Evolutionary conservation across 139 green algal species (phyloP), one percentile per base, ranked within the genome.

Genomic region (Pseudopediastrum boryanum): DNA sequence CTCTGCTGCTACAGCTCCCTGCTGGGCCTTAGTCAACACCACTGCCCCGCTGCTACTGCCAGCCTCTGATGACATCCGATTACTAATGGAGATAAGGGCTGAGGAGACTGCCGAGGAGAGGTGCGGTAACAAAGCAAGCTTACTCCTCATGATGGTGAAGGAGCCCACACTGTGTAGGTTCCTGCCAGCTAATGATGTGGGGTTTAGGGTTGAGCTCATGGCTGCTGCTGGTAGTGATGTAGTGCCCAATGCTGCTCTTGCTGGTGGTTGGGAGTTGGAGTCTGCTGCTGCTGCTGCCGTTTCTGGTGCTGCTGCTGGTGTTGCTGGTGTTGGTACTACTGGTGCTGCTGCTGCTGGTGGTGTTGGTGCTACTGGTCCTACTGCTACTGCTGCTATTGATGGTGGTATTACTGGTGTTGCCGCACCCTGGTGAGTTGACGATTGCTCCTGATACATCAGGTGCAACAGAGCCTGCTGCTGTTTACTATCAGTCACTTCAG

Each of bases 381-480:
- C n/a, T n/a, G n/a, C n/a, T n/a, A n/a, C n/a, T n/a, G n/a, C n/a
- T n/a, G n/a, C n/a, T n/a, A n/a, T n/a, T n/a, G n/a, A n/a, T n/a
- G n/a, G n/a, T n/a, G n/a, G n/a, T n/a, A n/a, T n/a, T n/a, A n/a
- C n/a, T n/a, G n/a, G n/a, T n/a, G n/a, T n/a, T n/a, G n/a, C n/a
- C n/a, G n/a, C n/a, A n/a, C n/a, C n/a, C n/a, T n/a, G n/a, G n/a
- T n/a, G n/a, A n/a, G n/a, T n/a, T n/a, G n/a, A n/a, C n/a, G n/a
- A n/a, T n/a, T n/a, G n/a, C n/a, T n/a, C n/a, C n/a, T n/a, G n/a
- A n/a, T n/a, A n/a, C n/a, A n/a, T n/a, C n/a, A n/a, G n/a, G 33
- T 7, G 54, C 63, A 63, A 42, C 31, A 80, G 59, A 25, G 73
- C 43, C 33, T 62, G 54, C 73, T 80, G 73, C 43, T 70, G 73